Evolutionary conservation across 2,329 filamentous ascomycete genomes (phyloP).

Genomic region (Calycina herbarum): DNA sequence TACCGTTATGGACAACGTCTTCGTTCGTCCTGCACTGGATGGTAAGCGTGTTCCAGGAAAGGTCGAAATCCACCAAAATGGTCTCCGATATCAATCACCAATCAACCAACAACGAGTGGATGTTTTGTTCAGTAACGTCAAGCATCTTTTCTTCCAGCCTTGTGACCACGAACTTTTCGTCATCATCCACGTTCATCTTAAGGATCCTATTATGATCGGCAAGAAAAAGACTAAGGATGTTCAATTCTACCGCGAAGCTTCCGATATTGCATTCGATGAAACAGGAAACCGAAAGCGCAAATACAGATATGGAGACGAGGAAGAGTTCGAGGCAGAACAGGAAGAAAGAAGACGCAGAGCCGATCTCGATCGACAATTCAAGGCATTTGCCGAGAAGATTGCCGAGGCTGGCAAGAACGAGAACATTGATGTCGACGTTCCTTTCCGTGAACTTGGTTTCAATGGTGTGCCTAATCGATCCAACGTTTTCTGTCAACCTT

Average conservation of each 20-base stretch:
- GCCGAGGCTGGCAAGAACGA: slow-evolving; percentile 92
- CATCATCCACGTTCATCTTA: slow-evolving; percentile 95
- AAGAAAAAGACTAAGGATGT: slow-evolving; percentile 99
- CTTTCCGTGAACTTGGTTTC: slow-evolving; percentile 94
- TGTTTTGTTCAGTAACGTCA: slow-evolving; percentile 96
- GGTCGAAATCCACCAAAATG: slow-evolving; percentile 97
- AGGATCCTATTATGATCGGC: slow-evolving; percentile 96
- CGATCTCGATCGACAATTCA: slow-evolving; percentile 94
- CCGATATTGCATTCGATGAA: slow-evolving; percentile 98
- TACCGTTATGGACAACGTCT: slow-evolving; percentile 87
- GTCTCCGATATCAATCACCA: slow-evolving; percentile 89
- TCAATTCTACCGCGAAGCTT: slow-evolving; percentile 96
- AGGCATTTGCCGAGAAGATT: slow-evolving; percentile 95
- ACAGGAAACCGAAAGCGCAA: slow-evolving; percentile 97
- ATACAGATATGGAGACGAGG: slow-evolving; percentile 95
- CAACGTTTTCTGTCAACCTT: slow-evolving; percentile 93
- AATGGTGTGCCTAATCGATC: slow-evolving; percentile 94
- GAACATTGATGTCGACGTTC: slow-evolving; percentile 90
- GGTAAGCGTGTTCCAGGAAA: slow-evolving; percentile 95
- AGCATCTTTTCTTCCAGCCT: slow-evolving; percentile 98
- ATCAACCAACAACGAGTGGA: slow-evolving; percentile 82
- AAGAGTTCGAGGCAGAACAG: slow-evolving; percentile 98
- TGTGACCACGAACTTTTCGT: slow-evolving; percentile 96
- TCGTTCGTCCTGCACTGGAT: slow-evolving; percentile 91
- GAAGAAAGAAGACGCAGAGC: slow-evolving; percentile 88